A percentile compares a stretch with the other conserved stretches of the same genome.
Conservation (phyloP, 23 red algal species). For the Chondrus crispus region DNA sequence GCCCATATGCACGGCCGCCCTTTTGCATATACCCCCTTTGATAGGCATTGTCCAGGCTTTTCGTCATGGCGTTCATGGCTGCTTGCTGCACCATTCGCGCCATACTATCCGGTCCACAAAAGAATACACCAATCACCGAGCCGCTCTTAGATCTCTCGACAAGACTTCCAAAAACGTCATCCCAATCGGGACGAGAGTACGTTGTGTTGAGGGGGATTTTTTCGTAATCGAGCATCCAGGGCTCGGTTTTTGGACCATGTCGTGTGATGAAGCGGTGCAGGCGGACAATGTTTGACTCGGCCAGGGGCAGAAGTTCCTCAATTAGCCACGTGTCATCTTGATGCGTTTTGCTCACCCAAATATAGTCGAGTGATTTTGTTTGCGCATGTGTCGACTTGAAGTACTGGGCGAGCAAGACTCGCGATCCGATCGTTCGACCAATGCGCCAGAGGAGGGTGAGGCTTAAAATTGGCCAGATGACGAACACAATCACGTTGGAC, state of each 20-base stretch:
- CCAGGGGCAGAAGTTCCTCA: slow-evolving; percentile 67
- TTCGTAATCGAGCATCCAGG: slow-evolving; percentile 71
- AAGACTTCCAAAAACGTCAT: slow-evolving; percentile 57
- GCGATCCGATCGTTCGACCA: slow-evolving; percentile 65
- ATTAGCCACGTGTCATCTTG: slow-evolving; percentile 70
- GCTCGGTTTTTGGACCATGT: slow-evolving; percentile 50
- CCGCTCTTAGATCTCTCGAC: slow-evolving; percentile 58
- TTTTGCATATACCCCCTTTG: slow-evolving; percentile 38
- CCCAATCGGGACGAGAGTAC: slow-evolving; percentile 66
- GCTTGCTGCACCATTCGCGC: slow-evolving; percentile 53
- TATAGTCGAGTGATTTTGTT: slow-evolving; percentile 75
- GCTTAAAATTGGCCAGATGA: slow-evolving; percentile 63
- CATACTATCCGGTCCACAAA: slow-evolving; percentile 72
- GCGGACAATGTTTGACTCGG: slow-evolving; percentile 62
- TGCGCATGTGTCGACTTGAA: slow-evolving; percentile 53
- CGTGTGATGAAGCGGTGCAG: slow-evolving; percentile 73
- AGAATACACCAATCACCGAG: slow-evolving; percentile 77
- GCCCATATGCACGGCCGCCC: background rate
- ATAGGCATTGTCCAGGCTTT: slow-evolving; percentile 50
- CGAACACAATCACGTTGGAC: slow-evolving; percentile 27
- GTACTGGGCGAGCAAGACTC: slow-evolving; percentile 66
- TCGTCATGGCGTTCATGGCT: slow-evolving; percentile 72
- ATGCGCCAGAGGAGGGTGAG: slow-evolving; percentile 62
- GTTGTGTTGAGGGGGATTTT: slow-evolving; percentile 69
- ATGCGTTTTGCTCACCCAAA: slow-evolving; percentile 67